Percentiles rank a stretch among this genome's conserved stretches.
phyloP scores from a whole-genome alignment of 768 basidiomycete species.

The Tricholoma sp. region DNA sequence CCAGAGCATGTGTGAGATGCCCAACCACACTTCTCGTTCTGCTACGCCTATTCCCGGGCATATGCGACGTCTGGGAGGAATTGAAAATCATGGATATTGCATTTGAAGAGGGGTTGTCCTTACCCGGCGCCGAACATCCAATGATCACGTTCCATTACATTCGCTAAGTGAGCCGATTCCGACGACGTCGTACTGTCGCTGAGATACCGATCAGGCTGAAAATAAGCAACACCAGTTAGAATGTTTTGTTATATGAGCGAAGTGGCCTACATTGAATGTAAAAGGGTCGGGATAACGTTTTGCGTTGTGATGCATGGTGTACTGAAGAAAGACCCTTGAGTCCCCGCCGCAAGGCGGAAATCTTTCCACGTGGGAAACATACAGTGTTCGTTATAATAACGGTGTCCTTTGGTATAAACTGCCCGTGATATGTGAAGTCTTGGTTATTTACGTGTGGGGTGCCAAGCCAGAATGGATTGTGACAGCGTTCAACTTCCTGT shows the following conservation, averaged over 20 bases:
- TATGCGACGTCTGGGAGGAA: conserved; percentile 7
- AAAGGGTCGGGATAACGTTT: conserved; percentile 36
- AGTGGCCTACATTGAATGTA: conserved; percentile 22
- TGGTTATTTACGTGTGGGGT: conserved; percentile 5
- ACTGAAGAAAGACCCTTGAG: conserved; percentile 12
- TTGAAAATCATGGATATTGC: too few relatives aligned
- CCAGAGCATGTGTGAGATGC: conserved; percentile 42
- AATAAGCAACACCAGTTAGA: not conserved
- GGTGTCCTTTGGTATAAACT: conserved; percentile 33
- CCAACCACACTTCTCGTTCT: conserved; percentile 41
- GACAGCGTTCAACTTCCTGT: conserved; percentile 3
- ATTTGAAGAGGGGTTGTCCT: not conserved
- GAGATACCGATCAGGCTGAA: conserved; percentile 41
- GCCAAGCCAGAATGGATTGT: conserved; percentile 2
- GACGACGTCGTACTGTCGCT: conserved; percentile 31
- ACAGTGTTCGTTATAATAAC: conserved; percentile 36
- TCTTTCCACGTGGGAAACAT: conserved; percentile 1
- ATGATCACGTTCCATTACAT: conserved; percentile 42
- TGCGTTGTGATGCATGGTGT: conserved; percentile 32
- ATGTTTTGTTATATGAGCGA: not conserved
- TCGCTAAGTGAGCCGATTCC: conserved; percentile 37
- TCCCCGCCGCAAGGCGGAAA: not conserved
- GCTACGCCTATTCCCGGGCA: conserved; percentile 43
- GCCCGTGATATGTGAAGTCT: conserved; percentile 4
- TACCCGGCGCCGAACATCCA: conserved; percentile 50